Evolutionary conservation across 306 rosid genomes (phyloP), one percentile per base, ranked within the genome.

Genomic region (Vicia sativa): DNA sequence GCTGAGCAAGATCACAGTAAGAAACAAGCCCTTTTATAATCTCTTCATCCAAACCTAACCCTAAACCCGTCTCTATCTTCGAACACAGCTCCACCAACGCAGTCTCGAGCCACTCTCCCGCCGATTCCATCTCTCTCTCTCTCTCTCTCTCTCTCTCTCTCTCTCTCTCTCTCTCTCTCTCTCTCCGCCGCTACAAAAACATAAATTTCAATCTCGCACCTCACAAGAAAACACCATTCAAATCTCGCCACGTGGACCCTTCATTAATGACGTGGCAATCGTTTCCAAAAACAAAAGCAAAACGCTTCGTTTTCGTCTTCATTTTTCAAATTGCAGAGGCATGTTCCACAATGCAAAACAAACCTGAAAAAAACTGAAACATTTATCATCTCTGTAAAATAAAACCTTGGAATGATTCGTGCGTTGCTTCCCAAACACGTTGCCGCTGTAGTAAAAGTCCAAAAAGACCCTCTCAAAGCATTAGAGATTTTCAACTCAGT

Each of bases 11-110:
- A 75, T 93, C 95, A 60, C 96, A 93, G 70, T 90, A 93, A 21
- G 99, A 93, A 50, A 90, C 99, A 14, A 93, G 80, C 15, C 96
- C 96, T 23, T 96, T 83, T 5, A 93, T 90, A 74, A 90, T 90
- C 19, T 93, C 99, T 81, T 67, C 63, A 52, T 90, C 96, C 50
- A 84, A 72, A 28, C 78, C 85, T 56, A 93, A 67, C 18, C 87
- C 91, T 81, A 88, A 71, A 3, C 95, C 97, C 2, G 89, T 80
- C 25, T 93, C 96, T 54, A 87, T 79, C 79, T 74, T 90, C 63
- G 81, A 73, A 52, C 90, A 85, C 7, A 93, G 74, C 72, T 88
- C 90, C 56, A 79, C 80, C 89, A 90, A 50, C 82, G 99, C 96
- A 67, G 83, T 86, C 85, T 93, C 87, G 66, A 88, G 70, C 99